phyloP scores from a whole-genome alignment of 1,284 basidiomycete species.

The Acaromyces ingoldii region DNA sequence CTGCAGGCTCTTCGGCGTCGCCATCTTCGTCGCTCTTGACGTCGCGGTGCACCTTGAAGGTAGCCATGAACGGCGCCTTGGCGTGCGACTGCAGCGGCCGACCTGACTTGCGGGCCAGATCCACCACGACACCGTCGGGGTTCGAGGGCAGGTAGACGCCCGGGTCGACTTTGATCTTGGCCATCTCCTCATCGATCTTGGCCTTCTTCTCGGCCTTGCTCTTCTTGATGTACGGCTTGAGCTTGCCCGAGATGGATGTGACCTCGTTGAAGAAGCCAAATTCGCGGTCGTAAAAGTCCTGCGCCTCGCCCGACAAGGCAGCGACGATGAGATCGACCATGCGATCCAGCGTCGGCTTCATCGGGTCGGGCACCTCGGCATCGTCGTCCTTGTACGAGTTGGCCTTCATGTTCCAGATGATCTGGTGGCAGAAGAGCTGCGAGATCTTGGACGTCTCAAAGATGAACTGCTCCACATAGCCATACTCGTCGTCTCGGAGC shows the following conservation, averaged over 20 bases:
- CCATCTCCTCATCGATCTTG: slow-evolving; percentile 99
- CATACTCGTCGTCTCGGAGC: slow-evolving; percentile 68
- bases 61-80: slow-evolving; percentile 99
- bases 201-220: slow-evolving; percentile 97
- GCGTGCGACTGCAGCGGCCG: slow-evolving; percentile 94
- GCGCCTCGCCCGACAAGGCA: slow-evolving; percentile 84
- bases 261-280: slow-evolving; percentile 95
- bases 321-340: slow-evolving; percentile 78
- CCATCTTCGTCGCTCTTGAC: slow-evolving; percentile 45
- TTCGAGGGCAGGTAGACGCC: slow-evolving; percentile 97
- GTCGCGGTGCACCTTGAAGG: slow-evolving; percentile 74
- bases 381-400: slow-evolving; percentile 89
- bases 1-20: slow-evolving; percentile 10
- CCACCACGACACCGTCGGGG: slow-evolving; percentile 90
- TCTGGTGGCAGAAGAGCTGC: slow-evolving; percentile 97
- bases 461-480: slow-evolving; percentile 92
- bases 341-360: slow-evolving; percentile 88
- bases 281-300: slow-evolving; percentile 86
- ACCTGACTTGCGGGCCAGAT: slow-evolving; percentile 93
- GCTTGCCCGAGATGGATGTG: slow-evolving; percentile 93
- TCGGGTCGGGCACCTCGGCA: slow-evolving; percentile 69
- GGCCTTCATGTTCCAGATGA: slow-evolving; percentile 99
- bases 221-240: slow-evolving; percentile 95
- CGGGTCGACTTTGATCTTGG: slow-evolving; percentile 81
- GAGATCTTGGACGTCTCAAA: slow-evolving; percentile 97